Evolutionary conservation across 208 protist species (phyloP), one percentile per base, ranked within the genome.

Genomic region (Tritrichomonas musculus): DNA sequence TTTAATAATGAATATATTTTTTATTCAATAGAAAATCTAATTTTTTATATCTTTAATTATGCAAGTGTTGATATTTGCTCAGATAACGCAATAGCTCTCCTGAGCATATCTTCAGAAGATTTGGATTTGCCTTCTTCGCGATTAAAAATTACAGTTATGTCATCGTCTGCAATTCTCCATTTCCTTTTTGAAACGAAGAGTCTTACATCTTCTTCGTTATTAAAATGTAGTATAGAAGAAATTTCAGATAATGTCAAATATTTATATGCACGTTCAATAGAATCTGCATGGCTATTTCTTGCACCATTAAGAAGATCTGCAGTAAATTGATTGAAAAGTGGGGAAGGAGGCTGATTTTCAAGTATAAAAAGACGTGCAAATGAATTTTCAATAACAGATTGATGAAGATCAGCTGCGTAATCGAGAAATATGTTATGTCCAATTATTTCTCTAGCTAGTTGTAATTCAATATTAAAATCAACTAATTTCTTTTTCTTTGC

Each of bases 201-300:
- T 33, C 27, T 17, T 1, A 5, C 41, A 11, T 88, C 77, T 39
- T 88, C 77, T 2, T 30, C 27, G 33, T 41, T 36, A 53, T 25
- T 33, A 36, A 88, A 88, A 33, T 88, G 47, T 9, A 88, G 20
- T 8, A 88, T n/a, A 41, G 33, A 47, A 57, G 25, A 3, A 88
- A 88, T 25, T 57, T 53, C 14, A 39, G 25, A 33, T 14, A 88
- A 53, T 9, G 25, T 44, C 39, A 88, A 57, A 20, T 57, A 33
- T n/a, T 25, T 20, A 39, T 88, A 88, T 53, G 77, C 44, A n/a
- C 39, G 33, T 49, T 88, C 77, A 33, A 88, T 88, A 11, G 77
- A 88, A 39, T 88, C 77, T 60, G 41, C 77, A 27, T 88, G 77
- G 27, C 57, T 88, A 30, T 88, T 88, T 88, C 77, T 53, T 33